Evolutionary conservation across 768 basidiomycete genomes (phyloP).

Genomic region (Boletus subparvulus): DNA sequence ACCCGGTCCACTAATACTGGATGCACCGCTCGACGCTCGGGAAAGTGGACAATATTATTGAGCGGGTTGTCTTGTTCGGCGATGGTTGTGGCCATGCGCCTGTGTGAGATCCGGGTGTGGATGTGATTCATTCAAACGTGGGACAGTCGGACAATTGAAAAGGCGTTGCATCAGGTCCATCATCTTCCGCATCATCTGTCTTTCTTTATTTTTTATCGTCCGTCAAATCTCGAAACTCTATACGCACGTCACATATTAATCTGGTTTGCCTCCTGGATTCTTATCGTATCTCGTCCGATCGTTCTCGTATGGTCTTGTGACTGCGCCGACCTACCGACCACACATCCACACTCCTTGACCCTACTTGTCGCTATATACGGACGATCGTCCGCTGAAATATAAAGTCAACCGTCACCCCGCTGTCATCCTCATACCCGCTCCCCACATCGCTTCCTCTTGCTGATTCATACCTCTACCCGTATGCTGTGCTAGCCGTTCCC

Average conservation of each 20-base stretch:
- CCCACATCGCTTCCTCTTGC: conserved; percentile 10
- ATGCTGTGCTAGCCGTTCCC: conserved; percentile 9
- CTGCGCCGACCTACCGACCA: conserved; percentile 10
- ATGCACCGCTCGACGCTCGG: no score
- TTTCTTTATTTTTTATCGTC: conserved; percentile 14
- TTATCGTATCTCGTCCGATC: conserved; percentile 34
- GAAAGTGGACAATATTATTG: neutral
- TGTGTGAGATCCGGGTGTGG: neutral
- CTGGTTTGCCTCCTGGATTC: conserved; percentile 18
- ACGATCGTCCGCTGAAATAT: conserved; percentile 25
- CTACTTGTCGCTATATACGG: conserved; percentile 20
- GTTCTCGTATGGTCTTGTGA: conserved; percentile 33
- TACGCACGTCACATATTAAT: conserved; percentile 8
- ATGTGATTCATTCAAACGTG: neutral
- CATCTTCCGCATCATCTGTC: conserved; percentile 8
- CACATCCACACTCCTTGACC: conserved; percentile 15
- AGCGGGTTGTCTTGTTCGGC: neutral
- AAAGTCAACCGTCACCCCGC: conserved; percentile 26
- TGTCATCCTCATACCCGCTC: conserved; percentile 12
- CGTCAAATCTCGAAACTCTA: conserved; percentile 23
- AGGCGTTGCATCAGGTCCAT: conserved; percentile 5
- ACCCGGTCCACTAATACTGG: no score
- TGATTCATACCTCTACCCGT: conserved; percentile 13
- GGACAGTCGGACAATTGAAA: neutral
- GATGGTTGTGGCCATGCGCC: neutral